Evolutionary conservation across 345 rosid genomes (phyloP).

Genomic region (Eucalyptus brandiana): DNA sequence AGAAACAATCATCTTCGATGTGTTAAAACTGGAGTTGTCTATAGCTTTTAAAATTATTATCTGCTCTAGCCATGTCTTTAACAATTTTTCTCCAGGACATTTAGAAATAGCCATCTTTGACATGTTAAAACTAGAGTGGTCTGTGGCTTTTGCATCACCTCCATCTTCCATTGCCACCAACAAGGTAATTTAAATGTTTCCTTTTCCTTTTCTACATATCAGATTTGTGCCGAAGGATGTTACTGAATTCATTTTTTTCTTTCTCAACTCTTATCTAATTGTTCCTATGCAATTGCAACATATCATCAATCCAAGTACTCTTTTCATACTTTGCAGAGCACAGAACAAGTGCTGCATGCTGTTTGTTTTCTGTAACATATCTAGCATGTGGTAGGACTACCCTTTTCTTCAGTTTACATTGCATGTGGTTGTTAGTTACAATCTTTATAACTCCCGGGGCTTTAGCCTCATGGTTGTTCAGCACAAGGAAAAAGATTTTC

Average conservation of each 20-base stretch:
- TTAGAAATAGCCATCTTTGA: slow-evolving; percentile 74
- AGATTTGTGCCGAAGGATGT: not conserved
- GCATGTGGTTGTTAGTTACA: no score
- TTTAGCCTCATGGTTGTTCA: no score
- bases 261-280: not conserved
- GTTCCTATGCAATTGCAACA: not conserved
- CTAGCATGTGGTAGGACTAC: not conserved
- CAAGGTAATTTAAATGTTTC: slow-evolving; percentile 29
- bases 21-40: slow-evolving; percentile 75
- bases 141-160: slow-evolving; percentile 53
- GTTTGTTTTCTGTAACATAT: not conserved
- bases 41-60: slow-evolving; percentile 13
- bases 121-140: slow-evolving; percentile 71
- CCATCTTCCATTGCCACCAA: slow-evolving; percentile 62
- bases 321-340: not conserved
- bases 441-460: no score
- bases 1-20: slow-evolving; percentile 73
- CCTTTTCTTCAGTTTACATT: not conserved
- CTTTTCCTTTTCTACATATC: not conserved
- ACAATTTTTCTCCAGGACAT: slow-evolving; percentile 39
- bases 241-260: not conserved
- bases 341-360: not conserved
- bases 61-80: not conserved
- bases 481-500: no score
- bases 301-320: not conserved